phyloP scores from a whole-genome alignment of 2,329 filamentous ascomycete species.

The Fusarium circinatum region DNA sequence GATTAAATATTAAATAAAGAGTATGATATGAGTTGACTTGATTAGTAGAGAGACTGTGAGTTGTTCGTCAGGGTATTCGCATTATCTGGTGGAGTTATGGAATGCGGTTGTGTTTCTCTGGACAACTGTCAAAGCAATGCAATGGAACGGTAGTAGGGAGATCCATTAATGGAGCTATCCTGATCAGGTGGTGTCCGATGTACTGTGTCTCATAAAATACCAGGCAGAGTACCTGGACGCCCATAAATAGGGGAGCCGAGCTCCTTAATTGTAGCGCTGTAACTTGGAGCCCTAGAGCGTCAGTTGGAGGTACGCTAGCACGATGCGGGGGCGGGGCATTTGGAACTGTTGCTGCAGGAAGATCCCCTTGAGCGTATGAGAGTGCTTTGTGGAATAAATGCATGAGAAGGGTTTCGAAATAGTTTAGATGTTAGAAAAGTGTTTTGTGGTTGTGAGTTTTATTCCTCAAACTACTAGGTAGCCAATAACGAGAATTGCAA shows the following conservation, averaged over 20 bases:
- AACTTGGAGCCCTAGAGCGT: background rate
- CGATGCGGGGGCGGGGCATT: constrained; percentile 44
- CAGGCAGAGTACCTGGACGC: background rate
- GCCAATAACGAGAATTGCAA: background rate
- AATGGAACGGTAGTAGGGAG: constrained; percentile 9
- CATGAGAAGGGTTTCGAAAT: background rate
- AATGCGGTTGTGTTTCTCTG: constrained; percentile 6
- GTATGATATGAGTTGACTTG: background rate
- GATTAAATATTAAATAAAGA: constrained; percentile 3
- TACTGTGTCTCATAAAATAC: constrained; percentile 1
- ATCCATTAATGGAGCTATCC: constrained; percentile 15
- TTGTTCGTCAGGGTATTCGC: constrained; percentile 22
- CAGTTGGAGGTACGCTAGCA: constrained; percentile 2
- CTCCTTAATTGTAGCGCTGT: constrained; percentile 37
- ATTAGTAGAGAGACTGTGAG: background rate
- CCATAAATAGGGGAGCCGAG: constrained; percentile 31
- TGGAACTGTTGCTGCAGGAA: background rate
- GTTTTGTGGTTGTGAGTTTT: background rate
- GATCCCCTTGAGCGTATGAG: constrained; percentile 21
- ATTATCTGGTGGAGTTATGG: constrained; percentile 23
- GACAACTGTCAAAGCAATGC: constrained; percentile 12
- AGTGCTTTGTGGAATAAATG: background rate
- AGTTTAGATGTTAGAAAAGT: background rate
- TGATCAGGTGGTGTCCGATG: background rate
- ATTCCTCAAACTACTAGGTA: background rate